Evolutionary conservation across 192 early-diverging fungal genomes (phyloP).

Genomic region (Allomyces macrogynus): DNA sequence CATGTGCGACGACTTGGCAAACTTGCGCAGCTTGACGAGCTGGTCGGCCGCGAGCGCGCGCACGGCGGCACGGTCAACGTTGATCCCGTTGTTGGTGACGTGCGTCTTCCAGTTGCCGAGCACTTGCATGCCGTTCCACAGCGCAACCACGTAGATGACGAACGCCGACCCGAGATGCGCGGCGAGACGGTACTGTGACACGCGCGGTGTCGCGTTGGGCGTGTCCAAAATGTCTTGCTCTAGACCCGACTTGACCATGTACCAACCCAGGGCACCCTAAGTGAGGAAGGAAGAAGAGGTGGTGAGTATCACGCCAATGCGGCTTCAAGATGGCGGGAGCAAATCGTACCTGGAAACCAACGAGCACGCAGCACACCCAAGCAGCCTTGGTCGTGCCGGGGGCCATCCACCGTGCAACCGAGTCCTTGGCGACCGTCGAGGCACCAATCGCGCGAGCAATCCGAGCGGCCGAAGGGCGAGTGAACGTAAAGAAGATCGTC

Average conservation of each 20-base stretch:
- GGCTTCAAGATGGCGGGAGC: too few relatives aligned
- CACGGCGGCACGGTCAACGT: conserved; percentile 1
- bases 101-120: conserved; percentile 20
- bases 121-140: conserved; percentile 60
- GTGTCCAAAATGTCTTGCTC: conserved; percentile 54
- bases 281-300: background rate
- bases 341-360: conserved; percentile 43
- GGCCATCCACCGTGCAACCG: conserved; percentile 54
- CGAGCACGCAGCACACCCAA: conserved; percentile 35
- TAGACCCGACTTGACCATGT: conserved; percentile 90
- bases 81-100: conserved; percentile 9
- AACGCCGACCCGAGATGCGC: conserved; percentile 80
- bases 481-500: conserved; percentile 54
- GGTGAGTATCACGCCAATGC: background rate
- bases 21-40: background rate
- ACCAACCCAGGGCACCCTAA: conserved; percentile 86
- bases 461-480: background rate
- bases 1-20: conserved; percentile 12
- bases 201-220: conserved; percentile 64
- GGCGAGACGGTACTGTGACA: conserved; percentile 82
- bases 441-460: background rate
- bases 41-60: background rate
- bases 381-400: conserved; percentile 34
- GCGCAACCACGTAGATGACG: conserved; percentile 57
- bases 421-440: background rate